A percentile compares a stretch with the other conserved stretches of the same genome.
phyloP scores from a whole-genome alignment of 345 rosid species.

The Brassica juncea region DNA sequence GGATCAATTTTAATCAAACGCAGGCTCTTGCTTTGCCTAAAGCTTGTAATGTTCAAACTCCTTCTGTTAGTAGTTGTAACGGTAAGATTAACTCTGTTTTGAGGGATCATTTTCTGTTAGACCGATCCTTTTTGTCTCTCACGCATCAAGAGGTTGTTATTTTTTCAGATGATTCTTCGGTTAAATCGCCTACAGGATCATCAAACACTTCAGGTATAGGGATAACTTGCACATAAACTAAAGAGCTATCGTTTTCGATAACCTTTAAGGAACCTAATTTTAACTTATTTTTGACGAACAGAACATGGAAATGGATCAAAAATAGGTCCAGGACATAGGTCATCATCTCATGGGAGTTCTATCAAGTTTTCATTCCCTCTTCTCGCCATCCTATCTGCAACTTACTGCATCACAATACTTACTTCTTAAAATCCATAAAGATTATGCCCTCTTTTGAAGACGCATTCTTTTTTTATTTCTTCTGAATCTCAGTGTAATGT shows the following conservation, averaged over 20 bases:
- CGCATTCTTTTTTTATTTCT: neutral
- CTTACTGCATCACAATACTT: constrained; percentile 44
- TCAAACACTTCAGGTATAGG: constrained; percentile 58
- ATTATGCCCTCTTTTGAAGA: constrained; percentile 14
- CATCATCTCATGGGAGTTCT: constrained; percentile 56
- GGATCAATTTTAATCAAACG: constrained; percentile 62
- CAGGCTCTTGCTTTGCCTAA: constrained; percentile 71
- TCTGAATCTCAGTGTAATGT: neutral
- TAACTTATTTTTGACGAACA: constrained; percentile 7
- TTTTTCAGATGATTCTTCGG: neutral
- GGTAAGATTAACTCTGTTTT: constrained; percentile 43
- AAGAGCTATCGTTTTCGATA: neutral
- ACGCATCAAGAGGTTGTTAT: neutral
- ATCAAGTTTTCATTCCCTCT: constrained; percentile 49
- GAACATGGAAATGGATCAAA: constrained; percentile 58
- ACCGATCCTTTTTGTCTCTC: neutral
- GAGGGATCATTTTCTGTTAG: neutral
- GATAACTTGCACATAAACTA: neutral
- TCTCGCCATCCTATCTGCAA: constrained; percentile 47
- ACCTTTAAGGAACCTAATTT: neutral
- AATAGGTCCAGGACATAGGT: constrained; percentile 48
- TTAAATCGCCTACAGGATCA: constrained; percentile 45
- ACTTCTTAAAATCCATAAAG: constrained; percentile 15
- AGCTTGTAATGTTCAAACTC: constrained; percentile 83
- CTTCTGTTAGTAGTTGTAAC: constrained; percentile 66